phyloP scores from a whole-genome alignment of 225 moss, liverwort and hornwort species.

The Straminergon stramineum region DNA sequence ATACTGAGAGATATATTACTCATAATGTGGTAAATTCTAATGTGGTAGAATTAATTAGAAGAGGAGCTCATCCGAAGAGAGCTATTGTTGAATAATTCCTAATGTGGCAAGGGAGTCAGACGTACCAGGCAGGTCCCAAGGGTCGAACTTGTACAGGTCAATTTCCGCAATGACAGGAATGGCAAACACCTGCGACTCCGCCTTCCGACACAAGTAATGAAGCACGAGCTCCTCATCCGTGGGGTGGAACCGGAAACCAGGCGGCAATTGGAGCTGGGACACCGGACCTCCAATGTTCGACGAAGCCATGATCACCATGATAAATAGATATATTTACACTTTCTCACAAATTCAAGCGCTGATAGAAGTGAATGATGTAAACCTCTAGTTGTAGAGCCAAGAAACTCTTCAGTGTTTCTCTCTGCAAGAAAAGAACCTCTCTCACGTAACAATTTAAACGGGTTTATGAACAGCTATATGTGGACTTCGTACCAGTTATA shows the following conservation, averaged over 20 bases:
- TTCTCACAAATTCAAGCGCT: neutral
- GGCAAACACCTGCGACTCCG: conserved; percentile 63
- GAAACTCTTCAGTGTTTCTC: neutral
- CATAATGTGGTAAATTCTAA: neutral
- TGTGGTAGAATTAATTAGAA: neutral
- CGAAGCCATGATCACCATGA: conserved; percentile 41
- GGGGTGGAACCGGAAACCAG: conserved; percentile 95
- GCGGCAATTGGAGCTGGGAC: conserved; percentile 72
- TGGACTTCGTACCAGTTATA: neutral
- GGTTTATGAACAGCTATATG: neutral
- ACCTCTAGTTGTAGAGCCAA: conserved; percentile 24
- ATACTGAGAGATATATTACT: neutral
- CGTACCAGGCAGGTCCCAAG: conserved; percentile 94
- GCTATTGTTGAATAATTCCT: neutral
- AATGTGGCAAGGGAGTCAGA: neutral
- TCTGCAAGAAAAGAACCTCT: neutral
- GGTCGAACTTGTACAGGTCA: conserved; percentile 97
- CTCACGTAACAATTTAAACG: neutral
- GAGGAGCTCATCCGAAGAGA: neutral
- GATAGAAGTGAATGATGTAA: neutral
- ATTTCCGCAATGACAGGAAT: conserved; percentile 90
- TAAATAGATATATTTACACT: neutral
- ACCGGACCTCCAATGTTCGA: conserved; percentile 30
- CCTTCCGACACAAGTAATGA: conserved; percentile 83
- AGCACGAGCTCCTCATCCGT: conserved; percentile 96